A percentile compares a stretch with the other conserved stretches of the same genome.
Conservation (phyloP, 2,329 filamentous ascomycete species). For the Colletotrichum sp. region DNA sequence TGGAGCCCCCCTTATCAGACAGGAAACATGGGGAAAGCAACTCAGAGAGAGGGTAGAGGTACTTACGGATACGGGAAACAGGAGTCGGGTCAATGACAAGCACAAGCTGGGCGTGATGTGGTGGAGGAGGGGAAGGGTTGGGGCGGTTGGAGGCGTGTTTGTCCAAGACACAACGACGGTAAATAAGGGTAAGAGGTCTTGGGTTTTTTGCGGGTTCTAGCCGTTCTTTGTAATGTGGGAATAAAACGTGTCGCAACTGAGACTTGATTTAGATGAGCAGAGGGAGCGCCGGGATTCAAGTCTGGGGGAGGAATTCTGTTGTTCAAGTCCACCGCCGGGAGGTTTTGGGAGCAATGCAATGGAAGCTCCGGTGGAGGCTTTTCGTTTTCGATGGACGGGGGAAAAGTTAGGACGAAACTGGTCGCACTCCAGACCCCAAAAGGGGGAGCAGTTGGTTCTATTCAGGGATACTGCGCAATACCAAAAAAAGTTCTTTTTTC, state of each 20-base stretch:
- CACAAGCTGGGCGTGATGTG: neutral
- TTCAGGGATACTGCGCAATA: neutral
- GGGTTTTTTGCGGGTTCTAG: neutral
- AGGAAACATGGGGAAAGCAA: constrained; percentile 7
- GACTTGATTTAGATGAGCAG: neutral
- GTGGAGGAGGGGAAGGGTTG: neutral
- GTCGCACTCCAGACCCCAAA: neutral
- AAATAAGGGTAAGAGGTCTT: neutral
- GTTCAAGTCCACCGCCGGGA: neutral
- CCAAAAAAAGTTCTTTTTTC: neutral
- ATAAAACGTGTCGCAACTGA: constrained; percentile 3
- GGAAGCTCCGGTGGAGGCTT: neutral
- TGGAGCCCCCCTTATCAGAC: neutral
- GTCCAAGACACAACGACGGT: neutral
- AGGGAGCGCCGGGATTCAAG: neutral
- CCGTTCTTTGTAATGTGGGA: neutral
- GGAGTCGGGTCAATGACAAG: neutral
- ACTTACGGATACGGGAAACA: neutral
- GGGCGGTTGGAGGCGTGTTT: neutral
- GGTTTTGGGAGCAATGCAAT: neutral
- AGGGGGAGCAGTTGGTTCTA: neutral
- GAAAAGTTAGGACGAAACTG: neutral
- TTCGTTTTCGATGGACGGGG: neutral
- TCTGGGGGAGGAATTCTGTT: neutral
- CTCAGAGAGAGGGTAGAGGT: neutral